Conservation (phyloP, 805 yeast species). For the Ogataea siamensis region DNA sequence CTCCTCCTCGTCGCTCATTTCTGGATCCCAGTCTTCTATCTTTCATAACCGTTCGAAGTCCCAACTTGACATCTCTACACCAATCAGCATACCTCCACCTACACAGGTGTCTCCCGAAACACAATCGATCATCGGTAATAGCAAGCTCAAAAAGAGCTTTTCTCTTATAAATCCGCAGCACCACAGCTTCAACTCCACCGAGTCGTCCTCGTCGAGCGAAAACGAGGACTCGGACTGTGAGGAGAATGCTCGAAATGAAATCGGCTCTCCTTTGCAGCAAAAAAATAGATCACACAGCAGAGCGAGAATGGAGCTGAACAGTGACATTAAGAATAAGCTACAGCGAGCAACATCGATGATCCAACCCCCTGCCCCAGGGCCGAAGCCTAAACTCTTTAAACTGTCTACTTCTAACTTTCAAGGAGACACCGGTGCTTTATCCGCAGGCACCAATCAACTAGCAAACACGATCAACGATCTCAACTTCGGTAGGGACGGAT, state of each 20-base stretch:
- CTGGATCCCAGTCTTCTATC: slow-evolving; percentile 10
- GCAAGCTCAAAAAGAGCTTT: slow-evolving; percentile 25
- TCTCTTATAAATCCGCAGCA: slow-evolving; percentile 26
- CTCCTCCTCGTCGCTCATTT: slow-evolving; percentile 17
- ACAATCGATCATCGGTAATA: slow-evolving; percentile 19
- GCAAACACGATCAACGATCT: slow-evolving; percentile 26
- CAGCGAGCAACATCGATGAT: slow-evolving; percentile 31
- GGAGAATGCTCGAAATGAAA: slow-evolving; percentile 22
- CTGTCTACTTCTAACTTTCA: slow-evolving; percentile 16
- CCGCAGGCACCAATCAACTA: slow-evolving; percentile 27
- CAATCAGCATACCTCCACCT: slow-evolving; percentile 11
- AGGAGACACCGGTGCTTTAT: slow-evolving; percentile 14
- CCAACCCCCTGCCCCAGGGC: slow-evolving; percentile 11
- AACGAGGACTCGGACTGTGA: slow-evolving; percentile 21
- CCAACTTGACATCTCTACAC: slow-evolving; percentile 15
- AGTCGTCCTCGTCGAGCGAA: slow-evolving; percentile 20
- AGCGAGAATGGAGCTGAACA: slow-evolving; percentile 18
- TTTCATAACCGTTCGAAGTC: slow-evolving; percentile 20
- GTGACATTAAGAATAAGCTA: slow-evolving; percentile 21
- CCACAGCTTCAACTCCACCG: slow-evolving; percentile 15
- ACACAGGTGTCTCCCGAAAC: slow-evolving; percentile 23
- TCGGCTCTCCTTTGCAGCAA: slow-evolving; percentile 41
- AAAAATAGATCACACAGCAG: slow-evolving; percentile 20
- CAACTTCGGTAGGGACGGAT: slow-evolving; percentile 1
- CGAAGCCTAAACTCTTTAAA: slow-evolving; percentile 17